Base-by-base conservation (phyloP, 2,329 filamentous ascomycete genomes). In the Fusarium anguioides region DNA sequence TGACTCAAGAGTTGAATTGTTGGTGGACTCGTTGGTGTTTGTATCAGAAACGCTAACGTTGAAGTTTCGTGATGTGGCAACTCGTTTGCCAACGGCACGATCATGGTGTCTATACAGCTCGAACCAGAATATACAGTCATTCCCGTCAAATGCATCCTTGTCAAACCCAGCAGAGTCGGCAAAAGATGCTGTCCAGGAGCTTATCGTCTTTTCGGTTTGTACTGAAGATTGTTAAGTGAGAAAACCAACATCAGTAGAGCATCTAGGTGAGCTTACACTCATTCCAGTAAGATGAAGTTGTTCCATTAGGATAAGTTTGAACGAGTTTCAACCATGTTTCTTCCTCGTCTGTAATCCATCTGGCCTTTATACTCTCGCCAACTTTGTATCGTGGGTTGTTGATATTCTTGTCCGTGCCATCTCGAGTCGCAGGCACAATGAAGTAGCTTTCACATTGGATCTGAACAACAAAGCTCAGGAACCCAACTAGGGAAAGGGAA, bases 401-500 rank as follows among this genome's bases (percentile, higher is more conserved):
- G 21, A 7, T 14, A n/a, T 21, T 18, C 12, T 29, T 37, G 20
- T 45, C 29, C 5, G 24, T 20, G 4, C 46, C 45, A 14, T 59
- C 46, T 9, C 31, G 23, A 20, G 41, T 61, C 12, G 45, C 58
- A 2, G 58, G 58, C 9, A 46, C 31, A 15, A 51, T 33, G 14
- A 61, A 61, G 23, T 35, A 21, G 5, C 31, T 60, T 8, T 47
- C 40, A 12, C 46, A 45, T 14, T 46, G 33, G 5, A 41, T 33
- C 5, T 46, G 39, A 18, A 58, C 26, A n/a, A 50, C 23, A 17
- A 51, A 46, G 45, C 27, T 29, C n/a, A 59, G 40, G 14, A 61
- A 27, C 5, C 23, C 27, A 9, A 53, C 20, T 14, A 79, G 77
- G 80, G 81, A 77, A 83, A 82, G 64, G 81, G 82, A 6, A 74